Conservation (phyloP, 169 alveolate species). For the Plasmodium gallinaceum region DNA sequence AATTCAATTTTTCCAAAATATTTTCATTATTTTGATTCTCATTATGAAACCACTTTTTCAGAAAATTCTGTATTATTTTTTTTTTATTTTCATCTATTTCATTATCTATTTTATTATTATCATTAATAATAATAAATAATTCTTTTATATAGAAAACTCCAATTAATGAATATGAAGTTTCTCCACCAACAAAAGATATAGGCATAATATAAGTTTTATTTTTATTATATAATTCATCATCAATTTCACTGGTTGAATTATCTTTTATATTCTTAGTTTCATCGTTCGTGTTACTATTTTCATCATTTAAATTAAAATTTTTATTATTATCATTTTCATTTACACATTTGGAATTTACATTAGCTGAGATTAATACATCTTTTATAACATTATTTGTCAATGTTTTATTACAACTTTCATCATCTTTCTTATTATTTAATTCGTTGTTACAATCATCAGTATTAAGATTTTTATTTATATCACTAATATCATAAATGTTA, state of each 20-base stretch:
- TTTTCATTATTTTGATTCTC: constrained; percentile 20
- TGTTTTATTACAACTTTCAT: neutral
- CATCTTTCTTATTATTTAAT: neutral
- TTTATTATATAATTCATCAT: constrained; percentile 18
- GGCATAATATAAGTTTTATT: constrained; percentile 57
- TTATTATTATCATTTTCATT: neutral
- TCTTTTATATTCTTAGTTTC: neutral
- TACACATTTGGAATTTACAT: neutral
- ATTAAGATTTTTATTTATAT: neutral
- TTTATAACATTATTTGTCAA: neutral
- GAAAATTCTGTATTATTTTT: constrained; percentile 3
- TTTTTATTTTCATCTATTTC: neutral
- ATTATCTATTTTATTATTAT: neutral
- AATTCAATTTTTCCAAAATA: constrained; percentile 16
- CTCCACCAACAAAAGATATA: constrained; percentile 71
- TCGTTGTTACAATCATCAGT: neutral
- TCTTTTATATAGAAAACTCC: constrained; percentile 47
- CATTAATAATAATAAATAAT: neutral
- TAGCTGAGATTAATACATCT: no score
- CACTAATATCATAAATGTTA: neutral
- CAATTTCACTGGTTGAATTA: neutral
- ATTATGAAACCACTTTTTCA: constrained; percentile 54
- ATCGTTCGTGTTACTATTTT: neutral
- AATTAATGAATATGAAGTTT: constrained; percentile 61
- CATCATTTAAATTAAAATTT: neutral